Base-by-base conservation (phyloP, 192 early-diverging fungal species). In the Coemansia sp. region DNA sequence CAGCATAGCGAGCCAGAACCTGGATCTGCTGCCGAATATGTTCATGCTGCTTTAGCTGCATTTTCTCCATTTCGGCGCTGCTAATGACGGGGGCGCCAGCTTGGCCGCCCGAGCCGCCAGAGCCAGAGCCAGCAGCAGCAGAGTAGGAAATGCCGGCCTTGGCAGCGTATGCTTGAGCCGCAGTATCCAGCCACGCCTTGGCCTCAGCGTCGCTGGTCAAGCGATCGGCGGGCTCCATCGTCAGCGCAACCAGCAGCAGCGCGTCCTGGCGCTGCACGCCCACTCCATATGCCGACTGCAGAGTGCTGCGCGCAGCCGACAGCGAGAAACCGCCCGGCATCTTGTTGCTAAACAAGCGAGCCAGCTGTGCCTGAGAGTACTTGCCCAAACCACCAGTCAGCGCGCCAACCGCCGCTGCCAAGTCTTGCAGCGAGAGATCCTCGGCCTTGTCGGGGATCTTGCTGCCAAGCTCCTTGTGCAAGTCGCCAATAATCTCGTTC, bases 401-500 rank as follows among this genome's bases (percentile, higher is more conserved):
- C 45, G 67, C 62, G 39, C 79, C 78, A 35, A 95, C 68, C 26
- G 82, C 75, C 26, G 81, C 72, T 26, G 82, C 85, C 17, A 94
- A 81, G 61, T 95, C 92, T 45, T 80, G 81, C 39, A 95, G 78
- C 31, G 92, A 85, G 26, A 88, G 76, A 61, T 95, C 92, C 61
- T 95, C 92, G 52, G 90, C 83, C 78, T 93, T 93, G 60, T 95
- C 93, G 33, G 90, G 87, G 39, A 90, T 85, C 55, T 79, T 82
- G 55, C 76, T 84, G 59, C 86, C 85, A 78, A 63, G 55, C 53
- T 63, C 60, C 53, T 63, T 63, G 32, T 63, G 60, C 45, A 63
- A 26, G 32, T 63, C 93, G 65, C 93, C 93, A 53, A 95, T 81
- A 43, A 95, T 92, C 65, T 95, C 93, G 78, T 95, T 95, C 66